These are phyloP conservation scores for Fusarium buharicum DNA, from an alignment of 2,329 filamentous ascomycete species.

Conservation along the genomic window DNA sequence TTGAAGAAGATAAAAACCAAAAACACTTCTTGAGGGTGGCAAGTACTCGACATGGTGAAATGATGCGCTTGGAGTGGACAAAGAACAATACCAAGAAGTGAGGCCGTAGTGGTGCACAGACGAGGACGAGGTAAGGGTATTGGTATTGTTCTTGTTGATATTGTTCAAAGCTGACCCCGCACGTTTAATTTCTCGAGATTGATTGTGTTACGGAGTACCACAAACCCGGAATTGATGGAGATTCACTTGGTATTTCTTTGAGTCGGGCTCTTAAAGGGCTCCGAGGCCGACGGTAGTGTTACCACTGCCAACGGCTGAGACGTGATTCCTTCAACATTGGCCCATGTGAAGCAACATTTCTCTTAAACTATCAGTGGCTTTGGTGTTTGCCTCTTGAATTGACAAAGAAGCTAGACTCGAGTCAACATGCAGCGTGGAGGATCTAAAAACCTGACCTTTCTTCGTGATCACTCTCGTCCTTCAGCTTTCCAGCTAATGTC, in stretches of 20 bases:
- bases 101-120: conserved; percentile 34
- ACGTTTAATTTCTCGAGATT: background rate
- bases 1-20: background rate
- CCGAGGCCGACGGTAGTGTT: conserved; percentile 4
- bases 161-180: conserved; percentile 25
- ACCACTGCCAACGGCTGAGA: too few relatives aligned
- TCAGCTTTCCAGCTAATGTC: too few relatives aligned
- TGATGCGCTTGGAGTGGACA: conserved; percentile 16
- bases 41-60: conserved; percentile 4
- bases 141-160: conserved; percentile 38
- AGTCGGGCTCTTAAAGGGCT: background rate
- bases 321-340: too few relatives aligned
- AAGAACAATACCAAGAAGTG: conserved; percentile 37
- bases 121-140: conserved; percentile 11
- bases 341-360: too few relatives aligned
- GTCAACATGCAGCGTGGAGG: too few relatives aligned
- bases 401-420: too few relatives aligned
- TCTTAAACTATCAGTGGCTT: too few relatives aligned
- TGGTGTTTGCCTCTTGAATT: too few relatives aligned
- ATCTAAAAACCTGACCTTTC: too few relatives aligned
- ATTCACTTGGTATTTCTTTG: background rate
- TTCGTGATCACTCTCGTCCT: too few relatives aligned
- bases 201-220: background rate
- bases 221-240: background rate
- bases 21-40: background rate